Base-by-base conservation (phyloP, 176 grass and related monocot species). In the Bothriochloa decipiens region DNA sequence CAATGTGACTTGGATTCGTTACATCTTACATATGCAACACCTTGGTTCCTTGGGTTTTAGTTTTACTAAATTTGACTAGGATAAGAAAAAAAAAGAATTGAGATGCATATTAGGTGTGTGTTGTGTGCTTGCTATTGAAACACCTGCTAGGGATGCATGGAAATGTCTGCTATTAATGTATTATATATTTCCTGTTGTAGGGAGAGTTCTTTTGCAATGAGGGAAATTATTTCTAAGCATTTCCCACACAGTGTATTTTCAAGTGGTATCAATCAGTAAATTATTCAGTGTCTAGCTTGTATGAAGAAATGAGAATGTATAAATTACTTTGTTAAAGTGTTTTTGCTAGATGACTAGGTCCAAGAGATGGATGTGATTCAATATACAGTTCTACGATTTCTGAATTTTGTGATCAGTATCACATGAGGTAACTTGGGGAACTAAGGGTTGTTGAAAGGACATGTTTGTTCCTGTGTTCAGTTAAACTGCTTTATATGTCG, bases 101-200 rank as follows among this genome's bases (percentile, higher is more conserved):
- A 65, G 25, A 80, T 62, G 26, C 47, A 70, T 63, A 52, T 17
- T 81, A 67, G 57, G 41, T 85, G 53, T 74, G 23, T 18, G 13
- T 28, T 74, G 26, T 28, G 3, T 89, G 28, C 61, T 80, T 75
- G 79, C 27, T 42, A 46, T 61, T 23, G 39, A 68, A 52, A 58
- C 20, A 12, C 27, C 3, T 76, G 60, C 3, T 16, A 75, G 5
- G 22, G 13, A 65, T 79, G 55, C 20, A 53, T 28, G 4, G 7
- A 68, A 85, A 28, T 62, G 28, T 88, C 41, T 79, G 1, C 45
- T 49, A 35, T 81, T 63, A 84, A 79, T 45, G 3, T 82, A 71
- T 69, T 17, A 7, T 40, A 47, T 22, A 3, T 58, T 58, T 58
- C 50, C 22, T 49, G 9, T 71, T 77, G n/a, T 77, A 70, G 22